A percentile compares a stretch with the other conserved stretches of the same genome.
Evolutionary conservation across 2,329 filamentous ascomycete genomes (phyloP).

Genomic region (Xylariaceae sp.): DNA sequence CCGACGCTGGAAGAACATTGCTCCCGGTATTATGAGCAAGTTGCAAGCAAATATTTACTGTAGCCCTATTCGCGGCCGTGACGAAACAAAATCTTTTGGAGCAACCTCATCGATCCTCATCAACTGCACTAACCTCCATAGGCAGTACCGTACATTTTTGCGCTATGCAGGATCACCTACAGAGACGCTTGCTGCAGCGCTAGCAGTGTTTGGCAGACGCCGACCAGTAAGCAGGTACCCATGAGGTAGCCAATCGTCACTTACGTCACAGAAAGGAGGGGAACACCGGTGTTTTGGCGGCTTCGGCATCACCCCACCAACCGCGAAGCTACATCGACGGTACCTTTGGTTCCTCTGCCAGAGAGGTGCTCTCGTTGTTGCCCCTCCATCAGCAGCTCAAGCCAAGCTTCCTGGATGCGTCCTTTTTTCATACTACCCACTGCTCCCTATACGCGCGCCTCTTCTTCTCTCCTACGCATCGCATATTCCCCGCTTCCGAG

Average conservation of each 20-base stretch:
- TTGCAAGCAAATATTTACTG: neutral
- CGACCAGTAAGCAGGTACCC: no score
- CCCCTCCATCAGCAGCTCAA: conserved; percentile 21
- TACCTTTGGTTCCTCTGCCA: neutral
- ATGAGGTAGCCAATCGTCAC: no score
- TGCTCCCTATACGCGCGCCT: conserved; percentile 11
- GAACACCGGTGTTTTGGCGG: neutral
- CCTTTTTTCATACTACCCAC: conserved; percentile 21
- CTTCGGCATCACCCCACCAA: conserved; percentile 21
- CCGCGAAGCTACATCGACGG: neutral
- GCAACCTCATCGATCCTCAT: neutral
- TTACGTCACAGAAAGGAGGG: conserved; percentile 7
- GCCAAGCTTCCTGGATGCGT: conserved; percentile 19
- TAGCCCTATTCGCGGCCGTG: neutral
- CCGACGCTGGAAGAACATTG: neutral
- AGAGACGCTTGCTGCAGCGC: no score
- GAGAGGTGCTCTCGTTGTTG: conserved; percentile 6
- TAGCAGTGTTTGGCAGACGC: no score
- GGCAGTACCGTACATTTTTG: neutral
- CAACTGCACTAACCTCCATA: neutral
- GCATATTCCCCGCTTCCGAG: conserved; percentile 6
- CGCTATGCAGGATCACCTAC: no score
- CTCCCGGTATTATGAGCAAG: neutral
- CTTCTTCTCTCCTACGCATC: conserved; percentile 16
- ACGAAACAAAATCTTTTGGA: conserved; percentile 15